Percentiles rank a stretch among this genome's conserved stretches.
These are phyloP conservation scores for Agaricus bisporus DNA, from an alignment of 768 basidiomycete species.

Conservation along the genomic window DNA sequence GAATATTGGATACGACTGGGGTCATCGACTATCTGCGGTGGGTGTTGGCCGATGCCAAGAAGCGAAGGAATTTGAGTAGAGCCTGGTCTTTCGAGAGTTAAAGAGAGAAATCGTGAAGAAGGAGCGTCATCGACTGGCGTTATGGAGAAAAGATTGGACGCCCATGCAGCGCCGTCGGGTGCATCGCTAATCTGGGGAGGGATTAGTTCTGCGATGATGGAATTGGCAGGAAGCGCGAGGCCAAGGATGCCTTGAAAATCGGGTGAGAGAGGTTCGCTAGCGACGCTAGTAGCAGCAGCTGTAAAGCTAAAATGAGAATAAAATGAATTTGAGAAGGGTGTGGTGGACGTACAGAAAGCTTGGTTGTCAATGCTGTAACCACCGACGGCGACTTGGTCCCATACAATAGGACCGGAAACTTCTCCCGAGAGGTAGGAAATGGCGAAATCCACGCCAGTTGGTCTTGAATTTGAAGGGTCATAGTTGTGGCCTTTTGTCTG, in stretches of 20 bases:
- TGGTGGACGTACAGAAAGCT: constrained; percentile 50
- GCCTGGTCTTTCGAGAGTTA: constrained; percentile 66
- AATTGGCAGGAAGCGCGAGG: constrained; percentile 68
- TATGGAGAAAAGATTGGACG: constrained; percentile 69
- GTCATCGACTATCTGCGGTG: constrained; percentile 42
- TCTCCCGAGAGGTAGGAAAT: constrained; percentile 58
- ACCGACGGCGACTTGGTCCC: constrained; percentile 61
- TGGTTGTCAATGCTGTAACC: constrained; percentile 60
- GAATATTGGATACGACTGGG: constrained; percentile 48
- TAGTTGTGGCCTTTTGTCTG: constrained; percentile 44
- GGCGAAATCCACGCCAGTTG: constrained; percentile 36
- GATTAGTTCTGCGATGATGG: constrained; percentile 50
- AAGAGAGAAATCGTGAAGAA: constrained; percentile 55
- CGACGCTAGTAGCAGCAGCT: constrained; percentile 57
- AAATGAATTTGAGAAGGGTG: neutral
- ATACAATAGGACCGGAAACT: constrained; percentile 59
- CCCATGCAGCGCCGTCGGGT: constrained; percentile 61
- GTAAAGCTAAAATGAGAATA: neutral
- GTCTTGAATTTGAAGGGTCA: constrained; percentile 35
- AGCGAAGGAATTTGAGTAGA: constrained; percentile 47
- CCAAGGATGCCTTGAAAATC: constrained; percentile 67
- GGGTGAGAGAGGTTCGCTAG: constrained; percentile 49
- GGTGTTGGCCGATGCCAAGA: constrained; percentile 69
- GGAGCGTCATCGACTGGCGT: constrained; percentile 49
- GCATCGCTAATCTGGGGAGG: constrained; percentile 40